Evolutionary conservation across 2,329 filamentous ascomycete genomes (phyloP).

Genomic region (Claviceps sp.): DNA sequence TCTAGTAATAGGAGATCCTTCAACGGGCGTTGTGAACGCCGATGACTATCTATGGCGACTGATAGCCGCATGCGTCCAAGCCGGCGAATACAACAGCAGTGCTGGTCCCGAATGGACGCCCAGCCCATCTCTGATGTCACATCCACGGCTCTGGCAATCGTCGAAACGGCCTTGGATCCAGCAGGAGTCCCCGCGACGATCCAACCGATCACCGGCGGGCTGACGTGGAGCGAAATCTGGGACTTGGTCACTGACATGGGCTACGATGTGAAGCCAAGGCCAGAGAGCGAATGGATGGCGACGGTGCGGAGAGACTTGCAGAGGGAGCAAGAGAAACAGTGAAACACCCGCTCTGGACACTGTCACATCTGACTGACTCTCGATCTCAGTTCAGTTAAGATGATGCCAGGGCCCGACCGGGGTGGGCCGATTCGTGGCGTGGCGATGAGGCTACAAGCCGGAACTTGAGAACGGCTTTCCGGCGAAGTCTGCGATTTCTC

Average conservation of each 20-base stretch:
- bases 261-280: neutral
- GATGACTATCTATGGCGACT: conserved; percentile 12
- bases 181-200: neutral
- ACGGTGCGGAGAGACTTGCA: conserved; percentile 3
- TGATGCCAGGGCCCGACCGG: conserved; percentile 6
- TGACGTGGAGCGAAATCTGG: conserved; percentile 5
- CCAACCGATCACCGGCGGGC: conserved; percentile 1
- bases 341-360: neutral
- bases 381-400: neutral
- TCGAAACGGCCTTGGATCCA: conserved; percentile 1
- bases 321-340: neutral
- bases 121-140: conserved; percentile 6
- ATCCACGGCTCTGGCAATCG: conserved; percentile 5
- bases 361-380: neutral
- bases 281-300: conserved; percentile 5
- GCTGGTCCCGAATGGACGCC: neutral
- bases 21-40: conserved; percentile 10
- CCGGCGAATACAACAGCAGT: conserved; percentile 8
- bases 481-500: neutral
- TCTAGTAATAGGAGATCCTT: conserved; percentile 9
- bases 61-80: conserved; percentile 5
- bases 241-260: conserved; percentile 2
- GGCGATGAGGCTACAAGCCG: neutral
- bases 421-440: neutral
- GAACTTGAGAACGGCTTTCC: neutral